Base-by-base conservation (phyloP, 352 stramenopile genomes). In the Phytophthora pinifolia region DNA sequence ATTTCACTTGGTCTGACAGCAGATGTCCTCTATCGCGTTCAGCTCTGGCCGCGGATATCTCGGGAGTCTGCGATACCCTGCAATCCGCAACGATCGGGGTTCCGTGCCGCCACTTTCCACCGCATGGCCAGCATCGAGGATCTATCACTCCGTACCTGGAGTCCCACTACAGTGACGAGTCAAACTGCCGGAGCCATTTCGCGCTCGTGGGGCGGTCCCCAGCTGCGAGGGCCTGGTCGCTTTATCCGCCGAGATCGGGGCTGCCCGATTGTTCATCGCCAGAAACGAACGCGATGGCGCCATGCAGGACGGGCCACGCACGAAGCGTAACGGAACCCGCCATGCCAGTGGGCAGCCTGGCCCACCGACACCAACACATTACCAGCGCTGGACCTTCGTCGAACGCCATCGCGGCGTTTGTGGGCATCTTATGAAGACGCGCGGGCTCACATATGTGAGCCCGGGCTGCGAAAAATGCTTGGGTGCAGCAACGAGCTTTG, bases 61-160 rank as follows among this genome's bases (percentile, higher is more conserved):
- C n/a, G 18, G 43, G 52, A 60, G 43, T 54, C 52, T 60, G 42
- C 33, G 52, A 60, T 46, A 60, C 49, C 25, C n/a, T 37, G n/a
- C 31, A 37, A 51, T 59, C 50, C 44, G 37, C 32, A 38, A 12
- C 42, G 33, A 59, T 59, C 42, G 25, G 42, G 25, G 42, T 36
- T 48, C 42, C 35, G 9, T 27, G 22, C 12, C 22, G 22, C 22
- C 22, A n/a, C n/a, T n/a, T n/a, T n/a, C n/a, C n/a, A 27, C 22
- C 22, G 22, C 22, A 27, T 27, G 22, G 22, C 22, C 22, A 27
- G 22, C 22, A 27, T 27, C 22, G 2, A 6, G 22, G n/a, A n/a
- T n/a, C n/a, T n/a, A n/a, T n/a, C n/a, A n/a, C n/a, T n/a, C n/a
- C n/a, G n/a, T n/a, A n/a, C n/a, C n/a, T n/a, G n/a, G n/a, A n/a